Evolutionary conservation across 108 stramenopile species (phyloP).

Genomic region (Discostella stelligeroides): DNA sequence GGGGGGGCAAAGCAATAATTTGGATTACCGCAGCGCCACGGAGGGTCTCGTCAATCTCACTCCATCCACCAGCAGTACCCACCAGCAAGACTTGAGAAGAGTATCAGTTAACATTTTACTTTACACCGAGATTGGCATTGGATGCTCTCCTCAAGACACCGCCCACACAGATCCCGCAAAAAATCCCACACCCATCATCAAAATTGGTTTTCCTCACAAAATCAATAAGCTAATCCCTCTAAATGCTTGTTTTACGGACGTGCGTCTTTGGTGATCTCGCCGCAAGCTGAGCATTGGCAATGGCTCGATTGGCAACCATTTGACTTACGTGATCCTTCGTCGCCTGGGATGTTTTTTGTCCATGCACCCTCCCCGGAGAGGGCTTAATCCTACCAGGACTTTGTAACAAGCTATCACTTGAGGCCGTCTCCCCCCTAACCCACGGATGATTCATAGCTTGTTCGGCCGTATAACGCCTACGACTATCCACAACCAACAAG

Average conservation of each 20-base stretch:
- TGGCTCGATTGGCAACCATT: constrained; percentile 50
- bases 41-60: too few relatives aligned
- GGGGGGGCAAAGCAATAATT: too few relatives aligned
- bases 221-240: background rate
- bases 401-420: constrained; percentile 71
- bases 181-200: too few relatives aligned
- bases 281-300: constrained; percentile 53
- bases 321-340: constrained; percentile 54
- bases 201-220: too few relatives aligned
- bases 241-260: constrained; percentile 42
- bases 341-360: constrained; percentile 31
- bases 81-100: too few relatives aligned
- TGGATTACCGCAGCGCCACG: too few relatives aligned
- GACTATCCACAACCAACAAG: constrained; percentile 89
- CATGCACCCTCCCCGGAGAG: constrained; percentile 51
- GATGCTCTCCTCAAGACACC: too few relatives aligned
- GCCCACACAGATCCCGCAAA: too few relatives aligned
- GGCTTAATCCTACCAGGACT: constrained; percentile 79
- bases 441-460: constrained; percentile 96
- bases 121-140: too few relatives aligned
- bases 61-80: too few relatives aligned
- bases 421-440: constrained; percentile 85
- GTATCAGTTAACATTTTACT: too few relatives aligned
- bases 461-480: constrained; percentile 88
- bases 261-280: constrained; percentile 42